Conservation (phyloP, 768 basidiomycete genomes). For the Pleurotus cornucopiae region DNA sequence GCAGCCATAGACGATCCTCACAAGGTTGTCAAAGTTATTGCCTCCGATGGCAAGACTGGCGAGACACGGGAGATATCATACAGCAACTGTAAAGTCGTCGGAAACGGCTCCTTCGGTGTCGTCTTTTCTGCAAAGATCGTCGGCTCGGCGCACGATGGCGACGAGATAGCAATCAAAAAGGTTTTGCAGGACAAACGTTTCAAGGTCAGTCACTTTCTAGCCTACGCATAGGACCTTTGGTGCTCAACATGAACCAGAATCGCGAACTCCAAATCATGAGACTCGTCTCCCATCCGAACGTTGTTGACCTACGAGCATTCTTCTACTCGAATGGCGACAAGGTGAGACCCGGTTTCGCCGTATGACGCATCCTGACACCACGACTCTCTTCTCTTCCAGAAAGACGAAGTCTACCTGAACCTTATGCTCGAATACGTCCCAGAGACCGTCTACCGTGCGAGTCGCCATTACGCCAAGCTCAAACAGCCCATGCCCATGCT, state of each 20-base stretch:
- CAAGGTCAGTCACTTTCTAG: slow-evolving; percentile 63
- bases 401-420: slow-evolving; percentile 99
- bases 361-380: slow-evolving; percentile 10
- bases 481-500: slow-evolving; percentile 99
- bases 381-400: slow-evolving; percentile 44
- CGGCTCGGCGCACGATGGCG: slow-evolving; percentile 53
- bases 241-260: slow-evolving; percentile 54
- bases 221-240: not conserved
- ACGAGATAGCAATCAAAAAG: slow-evolving; percentile 99
- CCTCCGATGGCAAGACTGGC: slow-evolving; percentile 91
- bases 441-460: slow-evolving; percentile 98
- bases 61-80: slow-evolving; percentile 86
- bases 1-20: slow-evolving; percentile 92
- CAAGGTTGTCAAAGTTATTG: slow-evolving; percentile 92
- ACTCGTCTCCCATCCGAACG: slow-evolving; percentile 93
- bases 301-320: slow-evolving; percentile 95
- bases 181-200: slow-evolving; percentile 99
- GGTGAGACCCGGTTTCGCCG: slow-evolving; percentile 38
- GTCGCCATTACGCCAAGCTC: slow-evolving; percentile 97
- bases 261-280: slow-evolving; percentile 99
- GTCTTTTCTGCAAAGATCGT: slow-evolving; percentile 94
- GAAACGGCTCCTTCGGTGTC: slow-evolving; percentile 98
- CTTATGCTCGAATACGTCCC: slow-evolving; percentile 99
- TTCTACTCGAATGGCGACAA: slow-evolving; percentile 99
- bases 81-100: slow-evolving; percentile 97